Base-by-base conservation (phyloP, 2,329 filamentous ascomycete species). In the Xylaria sp. region DNA sequence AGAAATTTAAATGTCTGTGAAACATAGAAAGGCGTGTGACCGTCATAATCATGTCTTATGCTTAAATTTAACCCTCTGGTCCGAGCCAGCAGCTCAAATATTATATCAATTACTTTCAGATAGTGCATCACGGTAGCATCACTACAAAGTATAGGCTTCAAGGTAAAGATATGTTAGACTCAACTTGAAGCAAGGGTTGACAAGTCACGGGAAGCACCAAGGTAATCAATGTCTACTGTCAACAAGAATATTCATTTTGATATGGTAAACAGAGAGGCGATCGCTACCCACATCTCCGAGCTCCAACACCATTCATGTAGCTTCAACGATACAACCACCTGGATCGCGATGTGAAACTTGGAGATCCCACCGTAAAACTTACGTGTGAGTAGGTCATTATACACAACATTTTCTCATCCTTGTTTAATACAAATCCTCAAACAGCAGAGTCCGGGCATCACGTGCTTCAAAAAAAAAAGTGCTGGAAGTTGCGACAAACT, bases 321-420 rank as follows among this genome's bases (percentile, higher is more conserved):
- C 33, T 61, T 57, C 3, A 13, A 31, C 49, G 44, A 33, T 23
- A 31, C 17, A 36, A 31, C 26, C 31, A 6, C 7, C n/a, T 28
- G 20, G 23, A 28, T 23, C 26, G 57, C 28, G 7, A 17, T 15
- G 10, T 53, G 9, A 40, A 51, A 11, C 28, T 56, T 60, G 10
- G 15, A 59, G 20, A 20, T 38, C 20, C 33, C 20, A 11, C 33
- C 4, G 20, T 28, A 36, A 23, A 36, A 40, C 11, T 26, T 42
- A 31, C 40, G 9, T 51, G 23, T 38, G 23, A 40, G 31, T 4
- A 33, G 33, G 38, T 54, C 49, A 60, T 66, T 59, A 61, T 65
- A 46, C 38, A 33, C 17, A 15, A 33, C 38, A 56, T 68, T 17
- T 59, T 38, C 31, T 51, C 36, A n/a, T 57, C 40, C 46, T 54